Conservation (phyloP, 305 asterid species). For the Solanum hybrid region DNA sequence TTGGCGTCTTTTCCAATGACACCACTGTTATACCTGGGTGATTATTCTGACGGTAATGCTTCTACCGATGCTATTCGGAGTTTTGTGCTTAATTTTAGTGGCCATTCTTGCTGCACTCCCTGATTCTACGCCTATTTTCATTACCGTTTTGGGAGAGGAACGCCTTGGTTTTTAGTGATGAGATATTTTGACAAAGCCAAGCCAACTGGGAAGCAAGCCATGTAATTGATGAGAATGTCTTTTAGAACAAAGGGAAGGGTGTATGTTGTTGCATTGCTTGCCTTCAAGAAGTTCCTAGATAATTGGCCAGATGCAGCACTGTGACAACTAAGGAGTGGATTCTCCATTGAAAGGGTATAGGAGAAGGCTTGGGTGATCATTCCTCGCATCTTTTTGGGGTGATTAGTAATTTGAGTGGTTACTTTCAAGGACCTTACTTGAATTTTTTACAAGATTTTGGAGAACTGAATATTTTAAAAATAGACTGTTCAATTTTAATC, state of each 20-base stretch:
- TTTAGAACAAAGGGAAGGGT: no score
- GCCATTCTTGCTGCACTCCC: background rate
- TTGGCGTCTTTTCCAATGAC: background rate
- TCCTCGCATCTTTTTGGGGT: no score
- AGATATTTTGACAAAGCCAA: no score
- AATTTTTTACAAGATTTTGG: background rate
- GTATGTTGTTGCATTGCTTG: no score
- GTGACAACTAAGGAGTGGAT: no score
- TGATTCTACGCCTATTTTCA: background rate
- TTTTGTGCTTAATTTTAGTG: background rate
- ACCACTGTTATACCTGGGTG: background rate
- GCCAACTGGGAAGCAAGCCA: no score
- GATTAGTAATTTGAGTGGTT: background rate
- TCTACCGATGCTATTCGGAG: background rate
- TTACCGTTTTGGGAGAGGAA: background rate
- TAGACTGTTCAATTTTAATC: background rate
- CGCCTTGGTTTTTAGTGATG: background rate
- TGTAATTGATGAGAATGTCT: no score
- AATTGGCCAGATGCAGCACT: no score
- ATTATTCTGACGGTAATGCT: background rate
- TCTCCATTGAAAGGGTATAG: no score
- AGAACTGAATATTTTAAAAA: background rate
- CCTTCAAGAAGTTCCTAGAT: no score
- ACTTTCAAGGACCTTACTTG: background rate
- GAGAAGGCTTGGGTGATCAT: no score